These are phyloP conservation scores for Veloboletus limbatus DNA, from an alignment of 1,284 basidiomycete species.

Conservation along the genomic window DNA sequence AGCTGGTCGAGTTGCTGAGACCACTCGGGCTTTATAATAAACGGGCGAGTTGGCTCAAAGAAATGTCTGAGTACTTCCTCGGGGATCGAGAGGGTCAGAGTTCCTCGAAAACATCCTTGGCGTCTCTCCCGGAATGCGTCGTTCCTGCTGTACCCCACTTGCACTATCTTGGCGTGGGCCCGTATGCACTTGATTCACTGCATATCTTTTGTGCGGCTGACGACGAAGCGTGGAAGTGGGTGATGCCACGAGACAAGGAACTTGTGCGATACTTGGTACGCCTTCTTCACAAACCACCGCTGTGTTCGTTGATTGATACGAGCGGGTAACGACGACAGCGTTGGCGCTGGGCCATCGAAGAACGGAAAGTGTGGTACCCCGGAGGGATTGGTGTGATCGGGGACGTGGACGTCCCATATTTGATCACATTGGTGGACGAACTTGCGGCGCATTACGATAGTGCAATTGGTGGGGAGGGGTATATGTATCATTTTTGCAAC, in stretches of 20 bases:
- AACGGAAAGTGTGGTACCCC: slow-evolving; percentile 49
- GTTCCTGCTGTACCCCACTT: slow-evolving; percentile 45
- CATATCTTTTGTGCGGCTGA: slow-evolving; percentile 53
- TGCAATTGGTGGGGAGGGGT: slow-evolving; percentile 39
- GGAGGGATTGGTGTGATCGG: slow-evolving; percentile 38
- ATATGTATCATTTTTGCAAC: slow-evolving; percentile 27
- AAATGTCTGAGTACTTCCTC: slow-evolving; percentile 46
- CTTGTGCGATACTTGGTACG: slow-evolving; percentile 55
- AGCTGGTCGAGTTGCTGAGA: slow-evolving; percentile 43
- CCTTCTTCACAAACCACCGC: neutral
- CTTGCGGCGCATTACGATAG: slow-evolving; percentile 31
- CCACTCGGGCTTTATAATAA: slow-evolving; percentile 53
- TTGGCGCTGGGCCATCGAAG: slow-evolving; percentile 61
- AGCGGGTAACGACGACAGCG: slow-evolving; percentile 34
- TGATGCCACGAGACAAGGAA: slow-evolving; percentile 61
- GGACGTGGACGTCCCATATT: slow-evolving; percentile 34
- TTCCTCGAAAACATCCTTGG: neutral
- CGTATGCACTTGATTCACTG: slow-evolving; percentile 66
- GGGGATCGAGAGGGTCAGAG: slow-evolving; percentile 37
- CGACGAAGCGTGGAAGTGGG: slow-evolving; percentile 51
- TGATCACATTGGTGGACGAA: slow-evolving; percentile 38
- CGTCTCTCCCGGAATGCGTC: neutral
- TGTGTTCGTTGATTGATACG: neutral
- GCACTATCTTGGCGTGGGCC: slow-evolving; percentile 55
- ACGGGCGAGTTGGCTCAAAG: slow-evolving; percentile 50